A percentile compares a stretch with the other conserved stretches of the same genome.
These are phyloP conservation scores for Ophiostoma montium DNA, from an alignment of 2,329 filamentous ascomycete genomes.

Conservation along the genomic window DNA sequence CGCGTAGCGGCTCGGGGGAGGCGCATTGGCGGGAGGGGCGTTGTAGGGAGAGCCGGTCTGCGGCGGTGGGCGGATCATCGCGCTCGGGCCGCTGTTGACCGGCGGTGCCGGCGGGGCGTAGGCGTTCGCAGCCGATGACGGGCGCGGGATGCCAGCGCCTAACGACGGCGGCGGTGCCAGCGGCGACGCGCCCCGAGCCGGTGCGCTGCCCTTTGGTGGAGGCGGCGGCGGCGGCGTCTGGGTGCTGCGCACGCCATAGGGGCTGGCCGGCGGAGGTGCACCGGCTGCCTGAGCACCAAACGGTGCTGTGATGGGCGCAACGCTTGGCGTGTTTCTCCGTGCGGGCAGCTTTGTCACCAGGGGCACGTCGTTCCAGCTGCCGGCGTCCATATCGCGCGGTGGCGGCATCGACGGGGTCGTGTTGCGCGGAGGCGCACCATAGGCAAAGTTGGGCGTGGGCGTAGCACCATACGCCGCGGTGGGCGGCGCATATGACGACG, in stretches of 20 bases:
- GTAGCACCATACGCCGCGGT: slow-evolving; percentile 27
- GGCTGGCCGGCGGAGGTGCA: slow-evolving; percentile 43
- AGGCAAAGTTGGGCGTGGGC: slow-evolving; percentile 18
- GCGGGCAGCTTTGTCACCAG: slow-evolving; percentile 62
- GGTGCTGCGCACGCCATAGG: slow-evolving; percentile 35
- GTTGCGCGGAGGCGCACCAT: slow-evolving; percentile 35
- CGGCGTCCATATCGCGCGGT: slow-evolving; percentile 56
- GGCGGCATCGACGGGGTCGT: slow-evolving; percentile 47
- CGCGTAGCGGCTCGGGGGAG: slow-evolving; percentile 64
- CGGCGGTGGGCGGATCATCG: slow-evolving; percentile 41
- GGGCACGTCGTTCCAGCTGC: slow-evolving; percentile 91
- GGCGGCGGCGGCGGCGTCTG: slow-evolving; percentile 61
- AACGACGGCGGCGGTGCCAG: slow-evolving; percentile 41
- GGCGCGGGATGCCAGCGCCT: slow-evolving; percentile 31
- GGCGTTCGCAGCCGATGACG: slow-evolving; percentile 40
- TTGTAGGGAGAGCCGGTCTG: slow-evolving; percentile 80
- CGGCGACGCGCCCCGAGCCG: slow-evolving; percentile 60
- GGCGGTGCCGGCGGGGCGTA: slow-evolving; percentile 47
- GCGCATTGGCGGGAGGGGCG: slow-evolving; percentile 53
- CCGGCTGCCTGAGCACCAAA: slow-evolving; percentile 49
- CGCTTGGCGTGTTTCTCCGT: slow-evolving; percentile 59
- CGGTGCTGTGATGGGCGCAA: slow-evolving; percentile 56
- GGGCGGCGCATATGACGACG: slow-evolving; percentile 17
- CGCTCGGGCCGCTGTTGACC: slow-evolving; percentile 17
- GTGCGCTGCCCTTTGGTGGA: slow-evolving; percentile 53